Conservation (phyloP, 495 filamentous ascomycete genomes). For the Daldinia vernicosa region DNA sequence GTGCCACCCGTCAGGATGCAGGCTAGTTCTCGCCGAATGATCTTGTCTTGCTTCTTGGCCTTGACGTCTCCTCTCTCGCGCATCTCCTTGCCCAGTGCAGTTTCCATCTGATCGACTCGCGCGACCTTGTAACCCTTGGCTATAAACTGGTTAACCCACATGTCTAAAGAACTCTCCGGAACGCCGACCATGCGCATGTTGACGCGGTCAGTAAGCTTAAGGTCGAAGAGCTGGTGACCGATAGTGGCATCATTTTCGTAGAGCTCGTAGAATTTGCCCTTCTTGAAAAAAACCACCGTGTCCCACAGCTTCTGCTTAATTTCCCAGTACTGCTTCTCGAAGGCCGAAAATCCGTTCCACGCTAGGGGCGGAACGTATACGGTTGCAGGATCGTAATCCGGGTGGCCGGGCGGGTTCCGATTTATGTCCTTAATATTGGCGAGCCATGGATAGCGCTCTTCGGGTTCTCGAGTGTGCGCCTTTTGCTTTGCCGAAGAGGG, state of each 20-base stretch:
- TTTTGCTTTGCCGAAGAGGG: slow-evolving; percentile 71
- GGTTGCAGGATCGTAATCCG: slow-evolving; percentile 91
- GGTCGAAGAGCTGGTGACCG: slow-evolving; percentile 94
- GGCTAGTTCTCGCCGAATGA: slow-evolving; percentile 89
- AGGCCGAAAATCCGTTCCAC: slow-evolving; percentile 82
- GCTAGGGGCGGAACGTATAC: slow-evolving; percentile 85
- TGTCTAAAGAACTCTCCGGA: slow-evolving; percentile 85
- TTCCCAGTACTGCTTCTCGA: slow-evolving; percentile 99
- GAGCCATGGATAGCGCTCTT: slow-evolving; percentile 88
- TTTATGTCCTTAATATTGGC: slow-evolving; percentile 85
- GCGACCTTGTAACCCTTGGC: slow-evolving; percentile 97
- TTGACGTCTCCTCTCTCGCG: slow-evolving; percentile 76
- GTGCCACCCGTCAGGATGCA: slow-evolving; percentile 93
- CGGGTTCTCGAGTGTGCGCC: slow-evolving; percentile 78
- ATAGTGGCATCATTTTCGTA: slow-evolving; percentile 99
- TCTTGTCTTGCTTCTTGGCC: slow-evolving; percentile 78
- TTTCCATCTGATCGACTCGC: slow-evolving; percentile 94
- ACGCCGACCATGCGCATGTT: slow-evolving; percentile 99
- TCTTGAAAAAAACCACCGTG: slow-evolving; percentile 99
- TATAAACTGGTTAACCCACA: slow-evolving; percentile 95
- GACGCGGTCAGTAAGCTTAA: slow-evolving; percentile 97
- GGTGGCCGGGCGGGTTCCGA: slow-evolving; percentile 77
- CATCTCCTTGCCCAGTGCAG: slow-evolving; percentile 97
- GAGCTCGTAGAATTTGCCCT: slow-evolving; percentile 98
- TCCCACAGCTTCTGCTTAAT: slow-evolving; percentile 99